A percentile compares a stretch with the other conserved stretches of the same genome.
Evolutionary conservation across 2,329 filamentous ascomycete genomes (phyloP).

Genomic region (Paraphaeosphaeria minitans): DNA sequence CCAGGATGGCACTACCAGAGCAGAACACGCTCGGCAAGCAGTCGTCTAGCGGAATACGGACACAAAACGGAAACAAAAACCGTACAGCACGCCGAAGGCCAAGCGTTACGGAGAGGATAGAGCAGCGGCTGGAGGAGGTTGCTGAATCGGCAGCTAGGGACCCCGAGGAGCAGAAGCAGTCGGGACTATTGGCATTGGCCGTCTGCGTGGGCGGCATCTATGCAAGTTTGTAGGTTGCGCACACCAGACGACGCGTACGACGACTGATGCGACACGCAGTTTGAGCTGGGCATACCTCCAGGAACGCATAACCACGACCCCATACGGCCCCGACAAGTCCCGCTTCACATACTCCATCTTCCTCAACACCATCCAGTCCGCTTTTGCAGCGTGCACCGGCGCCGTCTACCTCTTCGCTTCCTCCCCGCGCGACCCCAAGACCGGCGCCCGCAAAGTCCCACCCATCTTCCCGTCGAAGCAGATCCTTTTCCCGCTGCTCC

Average conservation of each 20-base stretch:
- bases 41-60: constrained; percentile 18
- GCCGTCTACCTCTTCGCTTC: constrained; percentile 75
- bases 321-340: constrained; percentile 68
- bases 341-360: constrained; percentile 94
- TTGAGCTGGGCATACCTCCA: constrained; percentile 96
- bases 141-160: constrained; percentile 39
- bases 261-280: constrained; percentile 49
- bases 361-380: constrained; percentile 93
- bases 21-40: constrained; percentile 19
- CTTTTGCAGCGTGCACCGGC: constrained; percentile 83
- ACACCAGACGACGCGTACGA: not conserved
- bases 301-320: constrained; percentile 94
- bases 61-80: constrained; percentile 29
- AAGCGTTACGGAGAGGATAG: constrained; percentile 32
- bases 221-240: constrained; percentile 80
- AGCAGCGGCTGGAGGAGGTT: constrained; percentile 38
- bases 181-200: constrained; percentile 75
- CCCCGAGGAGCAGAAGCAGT: constrained; percentile 42
- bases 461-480: constrained; percentile 76
- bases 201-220: constrained; percentile 96
- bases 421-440: constrained; percentile 57
- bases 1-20: constrained; percentile 38
- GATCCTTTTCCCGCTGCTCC: constrained; percentile 77
- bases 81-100: constrained; percentile 27
- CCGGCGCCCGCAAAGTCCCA: constrained; percentile 39